Conservation (phyloP, 257 asterid species). For the Linderniella brevidens region DNA sequence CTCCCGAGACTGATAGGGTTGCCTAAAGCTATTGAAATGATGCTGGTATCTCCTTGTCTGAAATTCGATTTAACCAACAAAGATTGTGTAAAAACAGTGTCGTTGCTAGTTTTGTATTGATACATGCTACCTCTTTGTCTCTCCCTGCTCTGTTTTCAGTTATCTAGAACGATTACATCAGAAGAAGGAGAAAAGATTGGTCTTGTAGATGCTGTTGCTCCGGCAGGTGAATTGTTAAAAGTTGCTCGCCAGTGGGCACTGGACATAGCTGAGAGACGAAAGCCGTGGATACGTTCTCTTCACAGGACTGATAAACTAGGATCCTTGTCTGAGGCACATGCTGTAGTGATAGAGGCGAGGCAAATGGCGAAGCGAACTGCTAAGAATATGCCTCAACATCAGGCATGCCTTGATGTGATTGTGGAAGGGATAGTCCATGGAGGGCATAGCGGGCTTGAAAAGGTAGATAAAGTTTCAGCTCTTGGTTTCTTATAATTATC, state of each 20-base stretch:
- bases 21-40: constrained; percentile 66
- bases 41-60: constrained; percentile 50
- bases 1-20: constrained; percentile 93
- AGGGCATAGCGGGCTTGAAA: constrained; percentile 69
- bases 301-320: constrained; percentile 69
- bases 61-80: not conserved
- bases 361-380: constrained; percentile 52
- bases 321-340: constrained; percentile 54
- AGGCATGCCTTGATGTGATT: constrained; percentile 77
- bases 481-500: not conserved
- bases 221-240: constrained; percentile 54
- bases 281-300: constrained; percentile 88
- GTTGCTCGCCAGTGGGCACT: constrained; percentile 77
- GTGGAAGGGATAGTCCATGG: constrained; percentile 91
- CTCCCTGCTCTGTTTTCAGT: constrained; percentile 26
- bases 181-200: constrained; percentile 89
- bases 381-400: constrained; percentile 79
- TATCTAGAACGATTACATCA: constrained; percentile 54
- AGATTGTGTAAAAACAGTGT: too few relatives aligned
- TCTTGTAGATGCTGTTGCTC: constrained; percentile 69
- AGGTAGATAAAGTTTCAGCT: constrained; percentile 28
- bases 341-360: constrained; percentile 41
- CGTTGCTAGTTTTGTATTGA: too few relatives aligned
- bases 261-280: constrained; percentile 53
- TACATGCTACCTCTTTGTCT: not conserved